Evolutionary conservation across 1,284 basidiomycete genomes (phyloP).

Genomic region (Vanrija pseudolonga): DNA sequence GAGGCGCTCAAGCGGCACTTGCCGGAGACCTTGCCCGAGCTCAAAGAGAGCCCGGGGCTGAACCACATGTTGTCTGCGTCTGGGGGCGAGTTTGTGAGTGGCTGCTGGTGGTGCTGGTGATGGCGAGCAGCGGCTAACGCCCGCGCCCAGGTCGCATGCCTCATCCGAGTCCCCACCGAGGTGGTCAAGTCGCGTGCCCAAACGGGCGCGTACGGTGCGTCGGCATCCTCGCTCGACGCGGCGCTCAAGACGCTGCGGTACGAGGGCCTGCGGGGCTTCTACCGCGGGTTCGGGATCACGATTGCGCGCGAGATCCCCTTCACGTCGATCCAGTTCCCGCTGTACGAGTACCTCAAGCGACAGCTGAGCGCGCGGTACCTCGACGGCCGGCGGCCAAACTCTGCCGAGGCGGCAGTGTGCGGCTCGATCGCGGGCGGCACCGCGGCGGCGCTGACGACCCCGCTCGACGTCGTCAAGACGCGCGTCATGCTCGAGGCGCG

Average conservation of each 20-base stretch:
- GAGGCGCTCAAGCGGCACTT: constrained; percentile 77
- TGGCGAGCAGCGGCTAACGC: constrained; percentile 8
- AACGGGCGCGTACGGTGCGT: constrained; percentile 63
- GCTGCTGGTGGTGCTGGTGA: constrained; percentile 4
- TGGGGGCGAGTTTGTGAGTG: constrained; percentile 70
- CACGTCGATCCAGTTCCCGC: constrained; percentile 93
- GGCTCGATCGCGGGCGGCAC: constrained; percentile 87
- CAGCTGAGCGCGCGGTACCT: constrained; percentile 53
- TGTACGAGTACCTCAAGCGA: constrained; percentile 86
- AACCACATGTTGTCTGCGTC: constrained; percentile 80
- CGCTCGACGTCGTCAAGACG: constrained; percentile 94
- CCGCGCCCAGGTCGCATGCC: constrained; percentile 68
- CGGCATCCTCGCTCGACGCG: constrained; percentile 38
- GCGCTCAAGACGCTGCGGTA: constrained; percentile 55
- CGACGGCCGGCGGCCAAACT: constrained; percentile 58
- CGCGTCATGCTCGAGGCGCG: constrained; percentile 87
- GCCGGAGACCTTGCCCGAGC: constrained; percentile 52
- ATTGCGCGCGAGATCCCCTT: constrained; percentile 89
- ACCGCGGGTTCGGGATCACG: constrained; percentile 73
- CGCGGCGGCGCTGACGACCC: constrained; percentile 87
- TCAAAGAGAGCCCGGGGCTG: constrained; percentile 59
- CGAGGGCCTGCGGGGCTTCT: constrained; percentile 67
- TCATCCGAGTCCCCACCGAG: constrained; percentile 91
- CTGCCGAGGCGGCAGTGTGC: constrained; percentile 83
- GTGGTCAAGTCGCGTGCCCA: constrained; percentile 85